phyloP scores from a whole-genome alignment of 1,284 basidiomycete genomes.

The Heterobasidion occidentale region DNA sequence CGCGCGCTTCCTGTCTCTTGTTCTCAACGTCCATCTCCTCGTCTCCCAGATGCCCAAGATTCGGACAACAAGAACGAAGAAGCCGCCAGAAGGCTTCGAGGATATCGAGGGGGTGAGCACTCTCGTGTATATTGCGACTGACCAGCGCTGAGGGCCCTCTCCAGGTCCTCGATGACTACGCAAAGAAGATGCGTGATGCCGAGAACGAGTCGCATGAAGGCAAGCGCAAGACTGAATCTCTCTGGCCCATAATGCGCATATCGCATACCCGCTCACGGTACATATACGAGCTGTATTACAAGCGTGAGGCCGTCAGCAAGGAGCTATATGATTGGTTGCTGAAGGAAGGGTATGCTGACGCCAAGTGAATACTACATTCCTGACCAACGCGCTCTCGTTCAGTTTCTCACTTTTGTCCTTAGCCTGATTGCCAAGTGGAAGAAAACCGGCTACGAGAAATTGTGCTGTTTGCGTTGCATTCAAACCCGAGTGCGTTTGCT shows the following conservation, averaged over 20 bases:
- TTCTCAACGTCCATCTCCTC: neutral
- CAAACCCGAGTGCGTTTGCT: constrained; percentile 66
- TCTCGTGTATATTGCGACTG: neutral
- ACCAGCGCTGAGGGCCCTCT: neutral
- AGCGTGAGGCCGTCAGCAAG: constrained; percentile 89
- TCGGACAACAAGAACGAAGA: constrained; percentile 88
- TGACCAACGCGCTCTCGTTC: neutral
- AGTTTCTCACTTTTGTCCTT: neutral
- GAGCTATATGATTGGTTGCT: constrained; percentile 98
- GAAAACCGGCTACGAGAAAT: constrained; percentile 96
- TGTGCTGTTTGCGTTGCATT: constrained; percentile 96
- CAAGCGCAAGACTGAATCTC: constrained; percentile 91
- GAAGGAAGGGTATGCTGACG: constrained; percentile 96
- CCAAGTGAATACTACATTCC: constrained; percentile 64
- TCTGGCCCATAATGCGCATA: constrained; percentile 99
- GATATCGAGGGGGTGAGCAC: constrained; percentile 76
- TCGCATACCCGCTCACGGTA: constrained; percentile 93
- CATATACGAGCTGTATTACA: constrained; percentile 99
- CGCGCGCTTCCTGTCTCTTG: neutral
- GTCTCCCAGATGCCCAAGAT: constrained; percentile 82
- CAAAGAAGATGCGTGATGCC: constrained; percentile 94
- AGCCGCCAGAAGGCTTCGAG: constrained; percentile 95
- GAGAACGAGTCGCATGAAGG: constrained; percentile 98
- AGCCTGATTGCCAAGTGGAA: constrained; percentile 99
- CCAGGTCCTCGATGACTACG: constrained; percentile 89